Base-by-base conservation (phyloP, 1,284 basidiomycete species). In the Ceratorhiza oryzae-sativae region DNA sequence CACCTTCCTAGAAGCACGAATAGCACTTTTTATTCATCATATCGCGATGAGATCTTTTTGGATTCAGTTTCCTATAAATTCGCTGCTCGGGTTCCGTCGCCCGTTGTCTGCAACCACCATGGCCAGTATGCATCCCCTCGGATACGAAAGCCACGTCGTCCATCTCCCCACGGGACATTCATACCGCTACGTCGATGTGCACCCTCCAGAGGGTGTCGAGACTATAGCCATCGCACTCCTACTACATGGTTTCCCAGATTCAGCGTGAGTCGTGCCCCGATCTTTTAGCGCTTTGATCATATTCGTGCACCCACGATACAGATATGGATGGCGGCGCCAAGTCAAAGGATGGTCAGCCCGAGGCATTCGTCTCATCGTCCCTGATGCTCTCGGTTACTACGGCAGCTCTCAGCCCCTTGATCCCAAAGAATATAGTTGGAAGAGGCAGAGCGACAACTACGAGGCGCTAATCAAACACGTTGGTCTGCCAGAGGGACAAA, bases 321-420 rank as follows among this genome's bases (percentile, higher is more conserved):
- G 68, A 6, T 71, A 71, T 30, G 56, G 56, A 39, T 71, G 68
- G 68, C 45, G 68, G 9, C 68, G 51, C 45, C 68, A 71, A 41
- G 56, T 71, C 20, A 60, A 71, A n/a, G 68, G 68, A 48, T 71
- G 68, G 68, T 71, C 68, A 10, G 20, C 12, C n/a, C 68, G 68
- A n/a, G 68, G 68, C 12, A 71, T 71, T 12, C 55, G 68, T 2
- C 56, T 71, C 39, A 71, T 71, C 32, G 41, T 71, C 9, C 68
- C 68, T 3, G 68, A 71, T 34, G 30, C 55, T n/a, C 27, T 71
- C n/a, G 68, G 68, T 9, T 71, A 71, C 18, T 49, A 1, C 9
- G 68, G 68, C 46, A 71, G 56, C 23, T 71, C 68, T n/a, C 68
- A 71, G 45, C 68, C 68, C n/a, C 30, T 46, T 13, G 34, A 71